Evolutionary conservation across 345 rosid genomes (phyloP).

Genomic region (Gossypium longicalyx): DNA sequence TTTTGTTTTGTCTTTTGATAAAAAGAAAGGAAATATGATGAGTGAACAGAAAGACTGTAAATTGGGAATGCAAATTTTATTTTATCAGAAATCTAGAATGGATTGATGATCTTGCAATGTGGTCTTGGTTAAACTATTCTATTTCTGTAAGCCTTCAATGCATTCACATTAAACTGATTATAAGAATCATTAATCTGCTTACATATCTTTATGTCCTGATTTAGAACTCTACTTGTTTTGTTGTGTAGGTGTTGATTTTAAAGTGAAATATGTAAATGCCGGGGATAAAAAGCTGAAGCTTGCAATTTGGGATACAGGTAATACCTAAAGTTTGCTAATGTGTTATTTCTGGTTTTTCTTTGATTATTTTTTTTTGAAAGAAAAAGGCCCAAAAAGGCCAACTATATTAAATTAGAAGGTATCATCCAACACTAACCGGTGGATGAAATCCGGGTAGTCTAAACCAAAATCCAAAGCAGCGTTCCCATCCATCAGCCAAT

Average conservation of each 20-base stretch:
- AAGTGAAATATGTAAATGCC: conserved; percentile 65
- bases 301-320: conserved; percentile 97
- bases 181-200: neutral
- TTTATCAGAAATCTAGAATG: neutral
- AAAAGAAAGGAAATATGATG: neutral
- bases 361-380: neutral
- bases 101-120: neutral
- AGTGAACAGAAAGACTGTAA: neutral
- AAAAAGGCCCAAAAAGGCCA: no score
- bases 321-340: neutral
- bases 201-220: neutral
- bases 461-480: no score
- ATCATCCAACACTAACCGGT: no score
- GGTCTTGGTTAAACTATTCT: neutral
- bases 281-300: conserved; percentile 87
- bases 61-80: neutral
- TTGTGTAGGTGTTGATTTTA: conserved; percentile 83
- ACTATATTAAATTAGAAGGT: no score
- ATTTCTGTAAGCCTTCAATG: neutral
- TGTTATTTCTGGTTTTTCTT: neutral
- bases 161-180: neutral
- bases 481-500: no score
- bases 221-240: neutral
- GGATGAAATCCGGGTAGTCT: no score
- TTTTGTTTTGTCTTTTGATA: neutral